phyloP scores from a whole-genome alignment of 2,329 filamentous ascomycete genomes.

The Stagonosporopsis vannaccii region DNA sequence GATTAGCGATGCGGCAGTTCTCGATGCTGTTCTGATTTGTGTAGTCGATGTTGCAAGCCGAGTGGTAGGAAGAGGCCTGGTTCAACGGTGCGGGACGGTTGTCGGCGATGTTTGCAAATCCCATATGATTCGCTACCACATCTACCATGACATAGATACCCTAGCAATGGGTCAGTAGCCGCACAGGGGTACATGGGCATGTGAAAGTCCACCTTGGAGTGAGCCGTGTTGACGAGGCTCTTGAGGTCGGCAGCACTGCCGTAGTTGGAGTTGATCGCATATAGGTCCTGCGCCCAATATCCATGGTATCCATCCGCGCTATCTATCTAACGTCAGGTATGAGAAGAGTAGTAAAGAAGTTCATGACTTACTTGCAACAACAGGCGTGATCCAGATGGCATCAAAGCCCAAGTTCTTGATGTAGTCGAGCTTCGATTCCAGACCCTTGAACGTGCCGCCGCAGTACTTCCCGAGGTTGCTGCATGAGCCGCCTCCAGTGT shows the following conservation, averaged over 20 bases:
- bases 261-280: slow-evolving; percentile 58
- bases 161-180: slow-evolving; percentile 23
- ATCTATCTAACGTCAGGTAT: slow-evolving; percentile 20
- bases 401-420: slow-evolving; percentile 60
- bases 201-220: slow-evolving; percentile 52
- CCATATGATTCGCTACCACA: slow-evolving; percentile 59
- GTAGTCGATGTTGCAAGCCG: slow-evolving; percentile 41
- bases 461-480: slow-evolving; percentile 53
- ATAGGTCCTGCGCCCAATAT: slow-evolving; percentile 59
- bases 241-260: slow-evolving; percentile 57
- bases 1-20: slow-evolving; percentile 39
- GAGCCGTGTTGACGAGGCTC: slow-evolving; percentile 55
- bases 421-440: slow-evolving; percentile 59
- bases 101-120: slow-evolving; percentile 33
- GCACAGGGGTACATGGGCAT: not conserved
- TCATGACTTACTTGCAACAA: slow-evolving; percentile 38
- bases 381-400: slow-evolving; percentile 57
- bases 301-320: slow-evolving; percentile 59
- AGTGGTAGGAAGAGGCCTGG: slow-evolving; percentile 37
- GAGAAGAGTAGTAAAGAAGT: not conserved
- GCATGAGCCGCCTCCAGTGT: slow-evolving; percentile 42
- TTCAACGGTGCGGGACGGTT: slow-evolving; percentile 40
- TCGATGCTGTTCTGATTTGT: slow-evolving; percentile 41
- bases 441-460: slow-evolving; percentile 60
- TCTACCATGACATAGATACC: slow-evolving; percentile 60